Conservation (phyloP, 129 eudicot species). For the Pulicaria dysenterica region DNA sequence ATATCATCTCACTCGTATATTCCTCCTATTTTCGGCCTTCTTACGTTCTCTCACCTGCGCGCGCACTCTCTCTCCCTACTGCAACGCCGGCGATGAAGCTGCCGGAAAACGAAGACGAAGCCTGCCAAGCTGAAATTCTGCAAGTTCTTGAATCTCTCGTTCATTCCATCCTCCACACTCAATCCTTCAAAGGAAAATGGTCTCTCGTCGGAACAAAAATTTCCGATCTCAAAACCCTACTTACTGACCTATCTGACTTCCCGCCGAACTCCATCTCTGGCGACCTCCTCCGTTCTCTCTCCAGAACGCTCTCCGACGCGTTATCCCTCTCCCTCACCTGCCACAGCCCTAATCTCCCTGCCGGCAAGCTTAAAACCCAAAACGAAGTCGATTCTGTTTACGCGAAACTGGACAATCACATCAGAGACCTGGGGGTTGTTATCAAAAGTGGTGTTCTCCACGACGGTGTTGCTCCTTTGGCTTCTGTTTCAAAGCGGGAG, state of each 20-base stretch:
- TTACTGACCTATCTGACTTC: constrained; percentile 40
- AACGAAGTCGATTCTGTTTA: constrained; percentile 59
- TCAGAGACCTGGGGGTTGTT: constrained; percentile 45
- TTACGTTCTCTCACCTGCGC: neutral
- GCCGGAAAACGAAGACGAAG: constrained; percentile 28
- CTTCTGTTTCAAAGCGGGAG: constrained; percentile 18
- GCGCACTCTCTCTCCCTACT: neutral
- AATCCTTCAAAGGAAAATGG: constrained; percentile 60
- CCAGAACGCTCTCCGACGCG: constrained; percentile 42
- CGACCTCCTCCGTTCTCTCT: constrained; percentile 50
- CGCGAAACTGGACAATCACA: constrained; percentile 44
- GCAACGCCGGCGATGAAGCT: constrained; percentile 34
- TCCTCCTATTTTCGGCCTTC: neutral
- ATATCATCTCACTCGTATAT: neutral
- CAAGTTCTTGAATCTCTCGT: constrained; percentile 36
- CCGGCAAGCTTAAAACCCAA: constrained; percentile 76
- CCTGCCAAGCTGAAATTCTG: constrained; percentile 1
- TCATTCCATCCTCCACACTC: constrained; percentile 35
- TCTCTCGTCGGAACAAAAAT: constrained; percentile 50
- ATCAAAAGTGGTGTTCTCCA: constrained; percentile 44
- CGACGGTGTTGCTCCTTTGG: constrained; percentile 16
- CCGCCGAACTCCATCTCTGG: constrained; percentile 36
- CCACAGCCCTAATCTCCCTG: constrained; percentile 38
- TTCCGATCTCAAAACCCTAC: constrained; percentile 42
- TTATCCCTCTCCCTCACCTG: constrained; percentile 48